These are phyloP conservation scores for Clonostachys sp. DNA, from an alignment of 2,329 filamentous ascomycete genomes.

Conservation along the genomic window DNA sequence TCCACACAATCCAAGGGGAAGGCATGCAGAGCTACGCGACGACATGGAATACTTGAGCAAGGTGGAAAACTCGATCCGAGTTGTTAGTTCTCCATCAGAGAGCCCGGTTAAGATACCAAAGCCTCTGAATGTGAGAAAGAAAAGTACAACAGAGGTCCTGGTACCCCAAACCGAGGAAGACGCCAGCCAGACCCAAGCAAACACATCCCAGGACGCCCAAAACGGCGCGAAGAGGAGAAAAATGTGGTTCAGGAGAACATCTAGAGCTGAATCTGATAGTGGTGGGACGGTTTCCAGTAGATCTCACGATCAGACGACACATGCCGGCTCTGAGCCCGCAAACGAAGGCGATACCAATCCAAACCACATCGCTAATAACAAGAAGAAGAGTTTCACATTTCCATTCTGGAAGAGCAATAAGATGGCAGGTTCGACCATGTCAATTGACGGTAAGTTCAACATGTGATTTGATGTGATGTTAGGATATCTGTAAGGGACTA, in stretches of 20 bases:
- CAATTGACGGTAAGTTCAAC: slow-evolving; percentile 32
- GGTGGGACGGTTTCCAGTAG: background rate
- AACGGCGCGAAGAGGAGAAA: slow-evolving; percentile 35
- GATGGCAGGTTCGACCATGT: slow-evolving; percentile 35
- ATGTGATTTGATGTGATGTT: background rate
- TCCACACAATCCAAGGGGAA: slow-evolving; percentile 23
- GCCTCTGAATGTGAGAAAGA: slow-evolving; percentile 37
- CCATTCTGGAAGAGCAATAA: slow-evolving; percentile 51
- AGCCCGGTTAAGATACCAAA: slow-evolving; percentile 25
- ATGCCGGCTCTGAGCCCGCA: background rate
- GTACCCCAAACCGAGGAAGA: slow-evolving; percentile 2
- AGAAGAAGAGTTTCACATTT: slow-evolving; percentile 48
- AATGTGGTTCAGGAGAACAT: slow-evolving; percentile 46
- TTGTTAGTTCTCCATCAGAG: slow-evolving; percentile 44
- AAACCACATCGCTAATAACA: slow-evolving; percentile 11
- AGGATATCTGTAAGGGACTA: background rate
- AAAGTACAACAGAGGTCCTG: slow-evolving; percentile 14
- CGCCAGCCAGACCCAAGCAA: slow-evolving; percentile 9
- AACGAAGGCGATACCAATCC: slow-evolving; percentile 1
- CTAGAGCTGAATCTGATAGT: slow-evolving; percentile 24
- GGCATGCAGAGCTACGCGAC: slow-evolving; percentile 20
- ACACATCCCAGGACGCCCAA: slow-evolving; percentile 6
- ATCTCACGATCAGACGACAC: slow-evolving; percentile 3
- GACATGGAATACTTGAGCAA: slow-evolving; percentile 39
- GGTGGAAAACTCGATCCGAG: slow-evolving; percentile 46